phyloP scores from a whole-genome alignment of 1,284 basidiomycete species.

The Sporisorium sorghi region DNA sequence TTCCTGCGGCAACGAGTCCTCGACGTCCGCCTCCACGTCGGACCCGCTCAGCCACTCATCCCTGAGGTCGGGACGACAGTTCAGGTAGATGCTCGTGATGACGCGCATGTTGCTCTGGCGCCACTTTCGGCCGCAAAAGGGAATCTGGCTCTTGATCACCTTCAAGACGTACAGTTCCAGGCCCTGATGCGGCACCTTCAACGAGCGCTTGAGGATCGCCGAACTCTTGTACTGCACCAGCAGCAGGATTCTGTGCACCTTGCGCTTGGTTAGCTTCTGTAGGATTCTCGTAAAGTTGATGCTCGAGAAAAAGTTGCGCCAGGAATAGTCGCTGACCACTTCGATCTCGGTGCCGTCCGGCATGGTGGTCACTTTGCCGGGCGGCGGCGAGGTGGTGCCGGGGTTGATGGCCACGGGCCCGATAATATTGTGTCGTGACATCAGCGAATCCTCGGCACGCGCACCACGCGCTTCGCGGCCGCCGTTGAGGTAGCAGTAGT shows the following conservation, averaged over 20 bases:
- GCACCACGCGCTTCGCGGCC: conserved; percentile 52
- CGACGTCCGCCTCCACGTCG: conserved; percentile 90
- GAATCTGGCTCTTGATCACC: conserved; percentile 98
- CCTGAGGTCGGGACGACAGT: conserved; percentile 92
- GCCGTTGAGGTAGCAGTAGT: conserved; percentile 82
- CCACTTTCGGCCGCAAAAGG: conserved; percentile 98
- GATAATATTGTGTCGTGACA: conserved; percentile 46
- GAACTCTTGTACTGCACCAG: conserved; percentile 98
- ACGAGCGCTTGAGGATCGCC: conserved; percentile 84
- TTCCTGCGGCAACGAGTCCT: conserved; percentile 83
- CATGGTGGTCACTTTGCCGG: conserved; percentile 35
- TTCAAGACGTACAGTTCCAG: conserved; percentile 96
- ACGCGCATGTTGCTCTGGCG: conserved; percentile 99
- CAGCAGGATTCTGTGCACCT: conserved; percentile 93
- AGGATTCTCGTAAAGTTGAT: conserved; percentile 98
- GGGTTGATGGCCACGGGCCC: conserved; percentile 51
- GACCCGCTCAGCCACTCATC: conserved; percentile 97
- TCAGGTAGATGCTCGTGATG: conserved; percentile 97
- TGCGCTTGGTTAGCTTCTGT: conserved; percentile 95
- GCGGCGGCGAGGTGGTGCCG: conserved; percentile 45
- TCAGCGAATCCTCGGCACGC: conserved; percentile 69
- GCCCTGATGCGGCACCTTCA: conserved; percentile 92
- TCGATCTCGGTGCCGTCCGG: conserved; percentile 73
- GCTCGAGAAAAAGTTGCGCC: conserved; percentile 97
- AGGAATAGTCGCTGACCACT: conserved; percentile 91